These are phyloP conservation scores for Phytophthora podocarpi DNA, from an alignment of 352 stramenopile genomes.

Conservation along the genomic window DNA sequence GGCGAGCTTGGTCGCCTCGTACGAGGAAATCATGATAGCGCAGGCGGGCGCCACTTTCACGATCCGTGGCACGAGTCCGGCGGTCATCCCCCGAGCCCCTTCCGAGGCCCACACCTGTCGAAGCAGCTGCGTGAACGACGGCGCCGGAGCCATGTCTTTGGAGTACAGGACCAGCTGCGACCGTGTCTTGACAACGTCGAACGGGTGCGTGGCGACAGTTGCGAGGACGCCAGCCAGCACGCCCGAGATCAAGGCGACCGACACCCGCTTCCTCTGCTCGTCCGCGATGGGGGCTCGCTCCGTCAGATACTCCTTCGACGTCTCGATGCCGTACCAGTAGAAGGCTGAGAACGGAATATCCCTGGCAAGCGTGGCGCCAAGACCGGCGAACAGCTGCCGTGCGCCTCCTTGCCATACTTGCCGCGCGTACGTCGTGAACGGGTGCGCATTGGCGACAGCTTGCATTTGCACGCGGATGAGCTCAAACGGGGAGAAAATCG, in stretches of 20 bases:
- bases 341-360: slow-evolving; percentile 96
- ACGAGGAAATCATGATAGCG: slow-evolving; percentile 83
- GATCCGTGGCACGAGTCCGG: slow-evolving; percentile 58
- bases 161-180: slow-evolving; percentile 69
- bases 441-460: slow-evolving; percentile 54
- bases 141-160: slow-evolving; percentile 21
- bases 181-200: slow-evolving; percentile 96
- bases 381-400: slow-evolving; percentile 63
- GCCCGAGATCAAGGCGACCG: slow-evolving; percentile 85
- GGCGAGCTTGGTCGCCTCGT: slow-evolving; percentile 70
- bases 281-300: slow-evolving; percentile 34
- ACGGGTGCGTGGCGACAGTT: slow-evolving; percentile 91
- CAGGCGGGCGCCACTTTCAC: slow-evolving; percentile 78
- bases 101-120: slow-evolving; percentile 51
- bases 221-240: slow-evolving; percentile 84
- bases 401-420: slow-evolving; percentile 46
- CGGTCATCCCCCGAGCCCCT: slow-evolving; percentile 47
- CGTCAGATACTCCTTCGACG: slow-evolving; percentile 60
- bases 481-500: slow-evolving; percentile 86
- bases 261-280: slow-evolving; percentile 37
- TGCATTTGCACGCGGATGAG: slow-evolving; percentile 90
- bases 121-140: slow-evolving; percentile 51
- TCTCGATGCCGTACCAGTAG: slow-evolving; percentile 94
- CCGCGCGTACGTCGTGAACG: slow-evolving; percentile 52
- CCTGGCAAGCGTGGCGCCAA: slow-evolving; percentile 90